Conservation (phyloP, 2,329 filamentous ascomycete genomes). For the Colletotrichum higginsianum region DNA sequence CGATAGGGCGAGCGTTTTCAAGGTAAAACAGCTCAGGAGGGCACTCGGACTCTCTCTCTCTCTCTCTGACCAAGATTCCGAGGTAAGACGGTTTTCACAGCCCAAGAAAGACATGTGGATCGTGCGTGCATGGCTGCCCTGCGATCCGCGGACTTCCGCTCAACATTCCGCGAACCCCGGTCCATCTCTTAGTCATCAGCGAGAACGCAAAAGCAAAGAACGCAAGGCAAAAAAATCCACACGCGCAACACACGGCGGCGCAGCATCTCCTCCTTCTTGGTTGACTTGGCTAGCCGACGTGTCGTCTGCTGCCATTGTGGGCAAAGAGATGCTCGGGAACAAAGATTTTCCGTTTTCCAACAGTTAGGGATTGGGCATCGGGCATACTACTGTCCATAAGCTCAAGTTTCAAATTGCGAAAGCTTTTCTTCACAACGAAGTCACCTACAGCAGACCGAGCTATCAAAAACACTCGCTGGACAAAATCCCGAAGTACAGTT, state of each 20-base stretch:
- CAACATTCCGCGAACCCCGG: neutral
- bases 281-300: no score
- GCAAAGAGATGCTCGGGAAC: neutral
- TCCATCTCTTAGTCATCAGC: neutral
- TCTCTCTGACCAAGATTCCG: neutral
- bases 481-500: no score
- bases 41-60: neutral
- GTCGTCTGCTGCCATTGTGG: no score
- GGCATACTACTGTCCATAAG: no score
- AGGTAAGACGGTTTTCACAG: slow-evolving; percentile 13
- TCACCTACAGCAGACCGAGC: no score
- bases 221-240: no score
- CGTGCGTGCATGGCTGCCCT: neutral
- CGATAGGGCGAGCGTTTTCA: neutral
- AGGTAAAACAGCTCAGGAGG: slow-evolving; percentile 2
- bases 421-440: no score
- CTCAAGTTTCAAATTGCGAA: no score
- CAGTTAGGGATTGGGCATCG: no score
- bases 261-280: neutral
- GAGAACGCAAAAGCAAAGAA: no score
- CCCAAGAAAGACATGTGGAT: slow-evolving; percentile 22
- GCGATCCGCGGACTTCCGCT: slow-evolving; percentile 22
- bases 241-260: neutral
- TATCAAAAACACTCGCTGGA: no score
- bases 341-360: neutral